These are phyloP conservation scores for Coniochaeta sp. DNA, from an alignment of 2,329 filamentous ascomycete species.

Conservation along the genomic window DNA sequence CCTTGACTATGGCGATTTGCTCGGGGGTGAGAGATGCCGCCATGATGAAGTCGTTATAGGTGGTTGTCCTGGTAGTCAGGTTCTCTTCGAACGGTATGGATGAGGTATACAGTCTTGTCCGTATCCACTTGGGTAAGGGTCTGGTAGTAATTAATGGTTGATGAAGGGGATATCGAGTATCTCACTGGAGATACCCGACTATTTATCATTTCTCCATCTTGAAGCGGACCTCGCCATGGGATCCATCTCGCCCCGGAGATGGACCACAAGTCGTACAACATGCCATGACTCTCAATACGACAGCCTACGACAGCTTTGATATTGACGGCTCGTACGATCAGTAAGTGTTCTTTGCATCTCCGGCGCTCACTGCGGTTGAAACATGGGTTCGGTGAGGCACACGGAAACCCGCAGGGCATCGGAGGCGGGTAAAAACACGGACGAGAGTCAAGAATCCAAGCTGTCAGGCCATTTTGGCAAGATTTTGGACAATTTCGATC, in stretches of 20 bases:
- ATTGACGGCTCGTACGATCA: neutral
- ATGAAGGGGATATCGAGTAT: neutral
- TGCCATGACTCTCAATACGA: neutral
- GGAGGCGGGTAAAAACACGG: neutral
- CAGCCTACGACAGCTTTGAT: neutral
- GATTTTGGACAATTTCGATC: neutral
- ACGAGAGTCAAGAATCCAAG: neutral
- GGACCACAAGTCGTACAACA: neutral
- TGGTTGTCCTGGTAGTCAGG: neutral
- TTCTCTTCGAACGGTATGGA: neutral
- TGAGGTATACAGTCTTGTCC: neutral
- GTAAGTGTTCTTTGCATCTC: neutral
- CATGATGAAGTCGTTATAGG: constrained; percentile 8
- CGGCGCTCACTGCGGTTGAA: neutral
- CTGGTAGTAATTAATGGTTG: neutral
- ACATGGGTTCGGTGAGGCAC: too few relatives aligned
- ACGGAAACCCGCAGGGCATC: too few relatives aligned
- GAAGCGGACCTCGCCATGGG: neutral
- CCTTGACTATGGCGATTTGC: constrained; percentile 66
- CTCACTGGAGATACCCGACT: neutral
- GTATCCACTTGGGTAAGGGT: neutral
- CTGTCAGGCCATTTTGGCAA: neutral
- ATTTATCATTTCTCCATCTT: neutral
- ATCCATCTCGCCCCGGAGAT: neutral
- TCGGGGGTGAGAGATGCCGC: constrained; percentile 42